phyloP scores from a whole-genome alignment of 164 flowering plant genomes.

The grape (Vitis vinifera) region ASM3070453v1 NC_081818.1:1660501-1661000 shows the following conservation, averaged over 20 bases:
- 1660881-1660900: too few relatives aligned
- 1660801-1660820: background rate
- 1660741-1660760: conserved; percentile 30
- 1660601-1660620: conserved; percentile 60
- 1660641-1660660: conserved; percentile 47
- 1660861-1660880: too few relatives aligned
- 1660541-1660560: conserved; percentile 3
- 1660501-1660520: conserved; percentile 49
- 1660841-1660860: too few relatives aligned
- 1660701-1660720: conserved; percentile 31
- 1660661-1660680: conserved; percentile 51
- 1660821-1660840: background rate
- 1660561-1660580: background rate
- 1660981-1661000: too few relatives aligned
- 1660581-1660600: conserved; percentile 29
- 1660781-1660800: conserved; percentile 5
- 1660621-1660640: conserved; percentile 62
- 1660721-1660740: conserved; percentile 39
- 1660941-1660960: too few relatives aligned
- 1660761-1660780: conserved; percentile 10
- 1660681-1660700: conserved; percentile 86
- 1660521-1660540: background rate
- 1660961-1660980: too few relatives aligned
- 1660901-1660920: background rate
- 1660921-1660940: background rate